Conservation (phyloP, 257 asterid genomes). For the Buddleja alternifolia region DNA sequence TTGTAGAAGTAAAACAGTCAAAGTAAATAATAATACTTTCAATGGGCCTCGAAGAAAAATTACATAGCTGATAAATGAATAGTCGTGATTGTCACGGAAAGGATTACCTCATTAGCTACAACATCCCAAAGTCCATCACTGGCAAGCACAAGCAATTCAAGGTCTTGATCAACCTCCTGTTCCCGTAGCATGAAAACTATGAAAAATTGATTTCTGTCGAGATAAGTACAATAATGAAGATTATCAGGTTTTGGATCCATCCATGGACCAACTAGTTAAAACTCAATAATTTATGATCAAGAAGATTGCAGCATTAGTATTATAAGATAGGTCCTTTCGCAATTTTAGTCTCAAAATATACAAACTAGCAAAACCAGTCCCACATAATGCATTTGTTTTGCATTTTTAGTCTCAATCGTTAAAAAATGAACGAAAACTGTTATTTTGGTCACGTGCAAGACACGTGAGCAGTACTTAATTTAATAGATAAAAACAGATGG, state of each 20-base stretch:
- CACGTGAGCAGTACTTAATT: too few species aligned
- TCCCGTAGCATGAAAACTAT: conserved; percentile 58
- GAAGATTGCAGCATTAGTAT: too few species aligned
- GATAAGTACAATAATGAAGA: neutral
- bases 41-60: neutral
- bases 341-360: too few species aligned
- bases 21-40: neutral
- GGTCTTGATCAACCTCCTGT: conserved; percentile 75
- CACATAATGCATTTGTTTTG: too few species aligned
- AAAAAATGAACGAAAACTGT: too few species aligned
- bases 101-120: conserved; percentile 80
- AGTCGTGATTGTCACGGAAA: conserved; percentile 15
- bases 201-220: neutral
- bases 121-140: conserved; percentile 99
- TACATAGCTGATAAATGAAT: neutral
- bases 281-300: neutral
- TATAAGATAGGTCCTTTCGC: too few species aligned
- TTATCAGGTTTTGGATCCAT: neutral
- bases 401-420: too few species aligned
- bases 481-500: too few species aligned
- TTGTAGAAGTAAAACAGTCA: neutral
- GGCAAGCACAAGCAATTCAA: conserved; percentile 90
- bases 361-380: too few species aligned
- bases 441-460: too few species aligned
- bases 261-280: neutral